Base-by-base conservation (phyloP, 805 yeast genomes). In the Hanseniaspora nectarophila region DNA sequence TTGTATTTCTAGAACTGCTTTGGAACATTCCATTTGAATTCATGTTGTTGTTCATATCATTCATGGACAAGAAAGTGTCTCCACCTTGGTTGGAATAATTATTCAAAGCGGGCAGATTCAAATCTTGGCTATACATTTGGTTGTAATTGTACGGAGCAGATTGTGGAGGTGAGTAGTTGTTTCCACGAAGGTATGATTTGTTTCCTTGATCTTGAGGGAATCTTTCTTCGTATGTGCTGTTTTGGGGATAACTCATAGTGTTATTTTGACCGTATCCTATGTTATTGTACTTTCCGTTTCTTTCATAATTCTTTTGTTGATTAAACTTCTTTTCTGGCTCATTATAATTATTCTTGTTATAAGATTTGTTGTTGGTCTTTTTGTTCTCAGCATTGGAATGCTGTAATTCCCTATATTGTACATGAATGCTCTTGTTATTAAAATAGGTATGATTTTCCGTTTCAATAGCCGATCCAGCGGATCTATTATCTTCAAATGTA, bases 391-490 rank as follows among this genome's bases (percentile, higher is more conserved):
- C 54, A 40, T 34, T 47, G 39, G 64, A 63, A 54, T 67, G 71
- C 55, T 73, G 70, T 59, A 79, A 65, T 63, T 84, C 92, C 54
- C 85, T 76, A 62, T 82, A 85, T 65, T 85, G 94, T 44, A 87
- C 95, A 64, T 84, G 92, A 72, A 87, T 82, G 8, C 90, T 82
- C 63, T 75, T 81, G 54, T 77, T 78, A 59, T 77, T 68, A 61
- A 87, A 78, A 63, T 81, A 75, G 2, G 94, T 73, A 66, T 86
- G 95, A 62, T 88, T 86, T 61, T 85, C 92, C 56, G 80, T 73
- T 64, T 86, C 94, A 51, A 87, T 85, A 1, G 95, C 95, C 45
- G 85, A 73, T 5, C 92, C 94, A 7, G 95, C 95, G 21, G 92
- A 77, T 21, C 74, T 73, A 58, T 82, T 88, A 10, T 73, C 70